These are phyloP conservation scores for Penicillium rolfsii DNA, from an alignment of 2,329 filamentous ascomycete genomes.

Conservation along the genomic window DNA sequence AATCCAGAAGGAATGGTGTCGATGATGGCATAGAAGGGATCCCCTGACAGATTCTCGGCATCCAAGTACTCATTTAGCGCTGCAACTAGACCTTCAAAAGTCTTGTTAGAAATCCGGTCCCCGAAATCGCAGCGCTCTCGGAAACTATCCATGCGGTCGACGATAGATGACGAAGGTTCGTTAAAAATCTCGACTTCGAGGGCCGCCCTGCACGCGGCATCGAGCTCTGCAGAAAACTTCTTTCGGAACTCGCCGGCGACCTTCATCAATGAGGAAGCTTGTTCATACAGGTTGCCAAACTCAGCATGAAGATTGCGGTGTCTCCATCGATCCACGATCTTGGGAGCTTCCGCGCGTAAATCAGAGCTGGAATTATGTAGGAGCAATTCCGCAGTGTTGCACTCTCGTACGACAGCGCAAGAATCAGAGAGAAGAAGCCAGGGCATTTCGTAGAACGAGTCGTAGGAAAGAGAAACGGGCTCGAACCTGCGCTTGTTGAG, in stretches of 20 bases:
- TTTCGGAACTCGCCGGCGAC: conserved; percentile 72
- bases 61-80: conserved; percentile 68
- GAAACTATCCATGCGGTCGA: conserved; percentile 75
- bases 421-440: conserved; percentile 87
- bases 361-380: conserved; percentile 64
- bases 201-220: conserved; percentile 68
- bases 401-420: conserved; percentile 76
- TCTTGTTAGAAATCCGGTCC: conserved; percentile 79
- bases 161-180: conserved; percentile 69
- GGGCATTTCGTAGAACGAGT: conserved; percentile 69
- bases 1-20: conserved; percentile 52
- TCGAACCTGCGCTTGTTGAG: conserved; percentile 85
- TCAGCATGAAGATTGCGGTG: conserved; percentile 48
- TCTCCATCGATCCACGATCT: conserved; percentile 47
- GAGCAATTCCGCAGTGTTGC: conserved; percentile 75
- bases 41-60: conserved; percentile 52
- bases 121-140: conserved; percentile 78
- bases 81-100: conserved; percentile 70
- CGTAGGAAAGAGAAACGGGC: conserved; percentile 75
- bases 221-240: conserved; percentile 69
- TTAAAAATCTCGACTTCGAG: conserved; percentile 75
- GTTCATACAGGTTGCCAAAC: conserved; percentile 58
- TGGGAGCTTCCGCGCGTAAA: conserved; percentile 42
- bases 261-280: conserved; percentile 66
- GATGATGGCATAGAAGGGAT: conserved; percentile 57